Base-by-base conservation (phyloP, 169 alveolate genomes). In the Perkinsus marinus region DNA sequence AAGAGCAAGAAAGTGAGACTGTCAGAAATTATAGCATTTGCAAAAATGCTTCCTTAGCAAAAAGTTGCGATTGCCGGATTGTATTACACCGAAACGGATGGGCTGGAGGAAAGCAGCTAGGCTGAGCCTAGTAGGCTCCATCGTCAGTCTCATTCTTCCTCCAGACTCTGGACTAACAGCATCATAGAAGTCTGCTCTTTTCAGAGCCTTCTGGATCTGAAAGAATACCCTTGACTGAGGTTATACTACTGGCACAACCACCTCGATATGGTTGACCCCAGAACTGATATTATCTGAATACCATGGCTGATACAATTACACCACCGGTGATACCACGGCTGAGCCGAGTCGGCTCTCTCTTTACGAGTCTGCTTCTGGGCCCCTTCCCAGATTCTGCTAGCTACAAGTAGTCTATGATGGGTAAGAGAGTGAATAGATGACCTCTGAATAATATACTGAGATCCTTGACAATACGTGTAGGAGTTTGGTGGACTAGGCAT, bases 381-480 rank as follows among this genome's bases (percentile, higher is more conserved):
- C n/a, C 10, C 10, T 41, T 3, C 10, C 10, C 46, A 41, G 46
- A 41, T 41, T n/a, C n/a, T n/a, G 10, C 19, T 41, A 30, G 34
- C 22, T 13, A 57, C 79, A 16, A 7, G 26, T 10, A 10, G 79
- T 13, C 34, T 7, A 57, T 19, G 26, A 30, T 7, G 26, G 34
- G 34, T 16, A 57, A 30, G 79, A 57, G 79, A 57, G 79, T 57
- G 79, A 30, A 57, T 26, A 57, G 36, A 19, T 13, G 7, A 2
- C 79, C 79, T 26, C 79, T 57, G 26, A 57, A 57, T 57, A 57
- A 57, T 16, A 57, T 57, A 2, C 79, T 57, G 97, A 96, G 90
- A 98, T 98, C 43, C 93, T 98, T 39, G 93, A 95, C 92, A 97
- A 13, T 26, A 57, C 22, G 79, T 57, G 79, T 30, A 57, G 22